Conservation (phyloP, 2,329 filamentous ascomycete genomes). For the Coccinonectria pachysandricola region DNA sequence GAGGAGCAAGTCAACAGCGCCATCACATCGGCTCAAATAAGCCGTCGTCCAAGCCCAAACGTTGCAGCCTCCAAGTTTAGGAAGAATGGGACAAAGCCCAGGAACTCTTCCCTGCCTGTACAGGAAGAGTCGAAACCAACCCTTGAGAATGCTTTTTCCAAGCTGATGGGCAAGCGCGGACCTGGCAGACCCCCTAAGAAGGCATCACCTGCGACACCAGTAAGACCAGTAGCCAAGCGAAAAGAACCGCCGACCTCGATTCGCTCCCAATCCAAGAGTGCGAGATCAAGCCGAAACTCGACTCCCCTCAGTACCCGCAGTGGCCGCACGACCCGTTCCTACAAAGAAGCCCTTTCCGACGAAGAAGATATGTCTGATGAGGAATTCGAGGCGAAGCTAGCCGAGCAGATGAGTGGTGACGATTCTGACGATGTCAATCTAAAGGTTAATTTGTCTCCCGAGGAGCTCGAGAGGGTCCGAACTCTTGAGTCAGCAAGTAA, state of each 20-base stretch:
- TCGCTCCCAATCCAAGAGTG: constrained; percentile 50
- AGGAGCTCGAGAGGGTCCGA: constrained; percentile 54
- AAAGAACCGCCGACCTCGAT: constrained; percentile 20
- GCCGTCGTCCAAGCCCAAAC: constrained; percentile 25
- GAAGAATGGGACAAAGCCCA: constrained; percentile 5
- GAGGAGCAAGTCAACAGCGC: constrained; percentile 46
- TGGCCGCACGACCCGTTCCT: constrained; percentile 38
- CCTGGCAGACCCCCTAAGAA: constrained; percentile 15
- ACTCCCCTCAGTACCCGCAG: constrained; percentile 54
- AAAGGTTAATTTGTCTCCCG: constrained; percentile 30
- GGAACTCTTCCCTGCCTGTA: constrained; percentile 23
- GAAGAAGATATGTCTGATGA: constrained; percentile 64
- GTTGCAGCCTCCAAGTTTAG: constrained; percentile 17
- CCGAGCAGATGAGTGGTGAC: constrained; percentile 44
- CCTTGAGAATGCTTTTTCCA: constrained; percentile 36
- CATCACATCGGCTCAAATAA: constrained; percentile 22
- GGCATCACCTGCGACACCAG: constrained; percentile 14
- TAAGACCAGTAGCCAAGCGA: constrained; percentile 19
- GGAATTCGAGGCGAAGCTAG: constrained; percentile 72
- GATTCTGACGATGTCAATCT: constrained; percentile 24
- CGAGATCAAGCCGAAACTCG: constrained; percentile 63
- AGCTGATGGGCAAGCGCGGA: constrained; percentile 41
- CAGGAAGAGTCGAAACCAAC: constrained; percentile 18
- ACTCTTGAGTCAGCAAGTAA: constrained; percentile 68
- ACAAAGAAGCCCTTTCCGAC: constrained; percentile 47